Evolutionary conservation across 495 filamentous ascomycete species (phyloP), one percentile per base, ranked within the genome.

Genomic region (Chaetomium cochliodes): DNA sequence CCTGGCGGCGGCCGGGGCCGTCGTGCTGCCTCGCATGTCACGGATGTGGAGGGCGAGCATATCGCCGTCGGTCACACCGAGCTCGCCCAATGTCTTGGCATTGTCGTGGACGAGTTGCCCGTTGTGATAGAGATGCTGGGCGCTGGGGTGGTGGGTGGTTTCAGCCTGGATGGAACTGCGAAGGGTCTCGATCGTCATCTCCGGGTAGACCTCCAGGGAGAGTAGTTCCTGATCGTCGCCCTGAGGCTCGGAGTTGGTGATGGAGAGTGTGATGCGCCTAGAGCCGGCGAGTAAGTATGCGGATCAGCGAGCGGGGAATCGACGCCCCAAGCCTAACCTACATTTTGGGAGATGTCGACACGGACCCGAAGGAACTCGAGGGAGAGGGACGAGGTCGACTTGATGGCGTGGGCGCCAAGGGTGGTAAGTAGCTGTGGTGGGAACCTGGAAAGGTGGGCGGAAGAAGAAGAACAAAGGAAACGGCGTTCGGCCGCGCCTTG

Each of bases 1-100:
- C 37, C 77, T 70, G 28, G 72, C 75, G 13, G 61, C n/a, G 11
- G 61, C 18, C 20, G 12, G 25, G 30, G 46, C 37, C 23, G 60
- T 42, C 25, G 75, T 77, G 61, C 72, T 72, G 52, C 77, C 78
- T 37, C 79, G 75, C 76, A 82, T 82, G 64, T 82, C 82, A 68
- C 83, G 82, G 64, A 93, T 87, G 73, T 93, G 89, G 58, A 97
- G 82, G 15, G 89, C 91, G 44, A 98, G 81, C 92, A 98, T 93
- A 66, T 97, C 96, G 58, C 92, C 92, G 76, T 96, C 91, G 30
- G 80, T 85, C 68, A 98, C 90, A 12, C 88, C 84, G n/a, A 91
- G 85, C 66, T 94, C 84, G 60, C 89, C 83, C 55, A 98, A 82
- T 7, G 92, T 96, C 74, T 90, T 89, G 28, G 82, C 74, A 67